A percentile compares a stretch with the other conserved stretches of the same genome.
Evolutionary conservation across 805 yeast species (phyloP).

Genomic region (Wickerhamomyces ciferrii): DNA sequence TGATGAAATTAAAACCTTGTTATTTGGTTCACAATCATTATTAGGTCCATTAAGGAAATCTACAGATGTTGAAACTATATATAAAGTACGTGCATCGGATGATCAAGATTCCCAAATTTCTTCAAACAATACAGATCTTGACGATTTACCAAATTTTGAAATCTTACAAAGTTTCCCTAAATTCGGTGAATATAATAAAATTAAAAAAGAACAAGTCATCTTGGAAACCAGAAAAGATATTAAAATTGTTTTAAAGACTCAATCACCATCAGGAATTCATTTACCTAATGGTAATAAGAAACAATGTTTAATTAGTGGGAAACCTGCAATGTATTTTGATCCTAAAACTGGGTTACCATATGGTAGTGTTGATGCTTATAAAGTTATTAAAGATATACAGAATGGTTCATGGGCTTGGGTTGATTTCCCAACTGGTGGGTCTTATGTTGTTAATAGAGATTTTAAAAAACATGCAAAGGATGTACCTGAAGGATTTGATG

Average conservation of each 20-base stretch:
- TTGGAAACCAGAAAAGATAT: slow-evolving; percentile 41
- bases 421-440: slow-evolving; percentile 43
- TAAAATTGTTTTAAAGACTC: slow-evolving; percentile 51
- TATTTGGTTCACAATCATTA: slow-evolving; percentile 60
- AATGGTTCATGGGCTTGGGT: slow-evolving; percentile 52
- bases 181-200: slow-evolving; percentile 52
- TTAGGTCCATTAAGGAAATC: slow-evolving; percentile 48
- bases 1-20: slow-evolving; percentile 25
- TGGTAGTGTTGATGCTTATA: slow-evolving; percentile 75
- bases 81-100: slow-evolving; percentile 30
- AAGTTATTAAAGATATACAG: slow-evolving; percentile 52
- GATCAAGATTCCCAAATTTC: neutral
- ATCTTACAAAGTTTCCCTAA: slow-evolving; percentile 37
- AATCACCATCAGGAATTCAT: slow-evolving; percentile 71
- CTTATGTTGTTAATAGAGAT: slow-evolving; percentile 35
- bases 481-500: slow-evolving; percentile 79
- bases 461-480: slow-evolving; percentile 65
- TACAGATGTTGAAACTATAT: slow-evolving; percentile 47
- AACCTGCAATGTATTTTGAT: slow-evolving; percentile 78
- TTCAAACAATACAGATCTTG: neutral
- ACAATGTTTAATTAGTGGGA: slow-evolving; percentile 74
- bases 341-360: slow-evolving; percentile 88
- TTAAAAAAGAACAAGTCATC: slow-evolving; percentile 35
- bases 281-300: slow-evolving; percentile 63
- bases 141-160: slow-evolving; percentile 36